Evolutionary conservation across 106 monocot genomes (phyloP), one percentile per base, ranked within the genome.

Genomic region (Platanthera guangdongensis): DNA sequence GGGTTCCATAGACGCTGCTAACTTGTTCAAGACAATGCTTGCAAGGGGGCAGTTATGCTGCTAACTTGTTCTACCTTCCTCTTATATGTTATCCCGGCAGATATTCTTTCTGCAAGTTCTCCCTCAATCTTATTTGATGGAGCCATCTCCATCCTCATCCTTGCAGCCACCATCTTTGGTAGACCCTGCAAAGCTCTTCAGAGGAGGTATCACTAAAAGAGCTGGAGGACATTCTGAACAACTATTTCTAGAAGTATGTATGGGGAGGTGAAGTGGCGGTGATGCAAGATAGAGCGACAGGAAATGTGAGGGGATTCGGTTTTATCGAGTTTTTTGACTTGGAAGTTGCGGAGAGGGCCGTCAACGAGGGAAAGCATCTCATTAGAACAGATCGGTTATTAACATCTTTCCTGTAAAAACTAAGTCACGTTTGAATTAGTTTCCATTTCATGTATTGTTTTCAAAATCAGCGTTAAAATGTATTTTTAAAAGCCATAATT

Each of bases 131-230:
- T 14, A 16, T 70, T 70, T 47, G 46, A 47, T 47, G 69, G 47
- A 70, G 15, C 13, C 46, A 3, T 70, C 47, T 5, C 69, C 69
- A 22, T 70, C 69, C 15, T 70, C 69, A 15, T 47, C 69, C 47
- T 70, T 15, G 69, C 64, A 9, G 22, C 30, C 30, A 18, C 64
- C 64, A 10, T 70, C 69, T 45, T 70, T 47, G 39, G 47, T 47
- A 70, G 69, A 47, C 15, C 69, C 50, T 22, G 60, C 75, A 51
- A 95, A 92, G 80, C 75, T 95, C 28, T 95, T 95, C 72, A 62
- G 92, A 9, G 95, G 92, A 4, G 92, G 95, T 57, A 90, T 95
- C 22, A 84, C 88, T 47, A 80, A 78, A 70, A 25, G 84, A 81
- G 18, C 76, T 90, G 68, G 57, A 76, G 77, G 85, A 88, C 16